A percentile compares a stretch with the other conserved stretches of the same genome.
These are phyloP conservation scores for Cladosporium sp. DNA, from an alignment of 2,329 filamentous ascomycete genomes.

Conservation along the genomic window DNA sequence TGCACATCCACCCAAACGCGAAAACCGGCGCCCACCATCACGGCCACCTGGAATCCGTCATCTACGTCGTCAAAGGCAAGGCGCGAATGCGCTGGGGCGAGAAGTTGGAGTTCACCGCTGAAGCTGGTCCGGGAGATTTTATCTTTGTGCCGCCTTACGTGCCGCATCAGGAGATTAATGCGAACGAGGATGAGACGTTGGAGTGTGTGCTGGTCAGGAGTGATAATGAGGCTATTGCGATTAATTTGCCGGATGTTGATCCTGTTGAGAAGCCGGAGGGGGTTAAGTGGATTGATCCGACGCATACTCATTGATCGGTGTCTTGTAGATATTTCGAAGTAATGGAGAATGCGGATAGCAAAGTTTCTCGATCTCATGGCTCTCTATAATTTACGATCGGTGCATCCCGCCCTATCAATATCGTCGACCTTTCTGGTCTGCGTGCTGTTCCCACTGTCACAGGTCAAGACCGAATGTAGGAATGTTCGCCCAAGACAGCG, in stretches of 20 bases:
- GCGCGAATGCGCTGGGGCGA: constrained; percentile 46
- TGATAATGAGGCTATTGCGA: constrained; percentile 42
- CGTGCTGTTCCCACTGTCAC: too few relatives aligned
- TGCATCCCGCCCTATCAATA: too few relatives aligned
- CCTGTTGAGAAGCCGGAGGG: constrained; percentile 40
- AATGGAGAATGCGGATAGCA: neutral
- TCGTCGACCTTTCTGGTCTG: too few relatives aligned
- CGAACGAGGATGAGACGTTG: constrained; percentile 37
- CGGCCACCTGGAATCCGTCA: constrained; percentile 43
- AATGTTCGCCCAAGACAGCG: neutral
- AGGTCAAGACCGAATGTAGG: neutral
- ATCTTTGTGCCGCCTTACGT: constrained; percentile 45
- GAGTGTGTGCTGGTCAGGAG: constrained; percentile 43
- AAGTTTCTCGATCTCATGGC: neutral
- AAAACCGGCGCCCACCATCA: constrained; percentile 45
- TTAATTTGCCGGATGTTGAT: constrained; percentile 42
- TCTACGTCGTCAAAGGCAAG: constrained; percentile 43
- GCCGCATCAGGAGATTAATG: constrained; percentile 47
- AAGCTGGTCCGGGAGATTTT: constrained; percentile 45
- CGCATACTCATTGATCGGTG: constrained; percentile 26
- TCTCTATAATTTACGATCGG: too few relatives aligned
- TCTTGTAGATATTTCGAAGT: neutral
- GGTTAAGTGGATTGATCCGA: constrained; percentile 45
- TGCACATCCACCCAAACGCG: constrained; percentile 41
- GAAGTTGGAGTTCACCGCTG: constrained; percentile 42